Evolutionary conservation across 1,139 yeast species (phyloP).

Genomic region (Tardiomyces digboiensis): DNA sequence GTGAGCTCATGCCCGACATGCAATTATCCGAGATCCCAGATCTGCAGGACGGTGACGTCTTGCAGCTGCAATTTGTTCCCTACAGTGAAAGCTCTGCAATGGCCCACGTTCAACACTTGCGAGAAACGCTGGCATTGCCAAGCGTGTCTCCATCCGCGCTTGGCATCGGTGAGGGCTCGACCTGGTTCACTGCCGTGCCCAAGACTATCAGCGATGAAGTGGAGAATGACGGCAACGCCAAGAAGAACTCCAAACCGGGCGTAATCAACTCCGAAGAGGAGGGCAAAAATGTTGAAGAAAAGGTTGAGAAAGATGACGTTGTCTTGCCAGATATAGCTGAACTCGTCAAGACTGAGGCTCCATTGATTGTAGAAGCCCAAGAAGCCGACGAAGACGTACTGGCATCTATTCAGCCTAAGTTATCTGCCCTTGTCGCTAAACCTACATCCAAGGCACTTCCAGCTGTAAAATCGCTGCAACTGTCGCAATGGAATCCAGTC

Average conservation of each 20-base stretch:
- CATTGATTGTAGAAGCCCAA: neutral
- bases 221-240: constrained; percentile 9
- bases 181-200: constrained; percentile 27
- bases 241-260: constrained; percentile 10
- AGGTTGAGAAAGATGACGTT: neutral
- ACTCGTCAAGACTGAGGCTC: constrained; percentile 1
- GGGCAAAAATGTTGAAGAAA: constrained; percentile 1
- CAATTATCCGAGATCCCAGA: constrained; percentile 22
- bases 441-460: constrained; percentile 8
- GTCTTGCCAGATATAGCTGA: constrained; percentile 2
- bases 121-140: constrained; percentile 37
- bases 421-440: neutral
- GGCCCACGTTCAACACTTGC: constrained; percentile 36
- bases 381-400: neutral
- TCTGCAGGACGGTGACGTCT: constrained; percentile 19
- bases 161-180: constrained; percentile 3
- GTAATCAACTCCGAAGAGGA: constrained; percentile 6
- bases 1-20: constrained; percentile 4
- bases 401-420: constrained; percentile 1
- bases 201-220: constrained; percentile 18
- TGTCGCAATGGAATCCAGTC: constrained; percentile 87
- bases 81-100: constrained; percentile 39
- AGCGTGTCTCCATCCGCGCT: constrained; percentile 15
- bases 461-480: constrained; percentile 42
- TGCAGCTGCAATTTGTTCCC: constrained; percentile 32